These are phyloP conservation scores for Crucihimalaya himalaica DNA, from an alignment of 345 rosid genomes.

Conservation along the genomic window DNA sequence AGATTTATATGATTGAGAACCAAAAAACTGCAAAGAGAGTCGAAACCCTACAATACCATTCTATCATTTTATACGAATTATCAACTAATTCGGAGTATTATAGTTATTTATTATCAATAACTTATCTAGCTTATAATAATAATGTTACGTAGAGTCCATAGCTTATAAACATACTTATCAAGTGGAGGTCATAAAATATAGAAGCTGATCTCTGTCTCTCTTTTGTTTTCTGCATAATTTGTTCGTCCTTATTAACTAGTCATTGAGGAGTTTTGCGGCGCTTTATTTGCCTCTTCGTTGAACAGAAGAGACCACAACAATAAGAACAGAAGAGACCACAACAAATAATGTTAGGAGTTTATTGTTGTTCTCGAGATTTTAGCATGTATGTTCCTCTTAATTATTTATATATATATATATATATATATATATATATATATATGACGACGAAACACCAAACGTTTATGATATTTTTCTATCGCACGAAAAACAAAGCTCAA, in stretches of 20 bases:
- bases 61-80: not conserved
- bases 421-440: no score
- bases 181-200: not conserved
- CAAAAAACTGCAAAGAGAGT: not conserved
- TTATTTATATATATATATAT: no score
- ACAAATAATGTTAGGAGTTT: conserved; percentile 20
- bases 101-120: not conserved
- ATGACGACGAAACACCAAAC: not conserved
- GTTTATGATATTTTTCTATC: not conserved
- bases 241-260: conserved; percentile 3
- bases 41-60: not conserved
- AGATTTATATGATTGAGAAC: not conserved
- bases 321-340: conserved; percentile 22
- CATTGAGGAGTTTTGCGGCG: conserved; percentile 36
- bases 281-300: conserved; percentile 33
- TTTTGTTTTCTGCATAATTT: not conserved
- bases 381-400: not conserved
- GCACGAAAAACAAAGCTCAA: not conserved
- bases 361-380: not conserved
- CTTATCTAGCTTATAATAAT: not conserved
- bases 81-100: not conserved
- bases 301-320: conserved; percentile 22
- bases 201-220: not conserved
- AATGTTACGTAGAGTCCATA: not conserved
- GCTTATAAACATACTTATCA: conserved; percentile 3